Evolutionary conservation across 331 rosid genomes (phyloP).

Genomic region (Saraca asoca): DNA sequence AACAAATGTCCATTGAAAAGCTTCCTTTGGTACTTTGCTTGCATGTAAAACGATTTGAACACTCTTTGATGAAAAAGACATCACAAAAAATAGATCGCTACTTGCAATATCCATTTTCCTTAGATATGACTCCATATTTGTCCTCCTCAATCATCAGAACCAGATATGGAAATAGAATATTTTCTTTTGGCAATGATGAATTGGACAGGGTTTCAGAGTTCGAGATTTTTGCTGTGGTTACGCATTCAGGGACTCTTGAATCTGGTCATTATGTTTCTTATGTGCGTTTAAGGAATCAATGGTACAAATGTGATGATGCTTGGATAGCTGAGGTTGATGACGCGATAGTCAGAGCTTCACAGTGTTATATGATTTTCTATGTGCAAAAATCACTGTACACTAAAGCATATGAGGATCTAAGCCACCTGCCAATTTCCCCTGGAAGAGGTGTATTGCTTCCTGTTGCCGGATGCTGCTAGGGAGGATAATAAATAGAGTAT

Average conservation of each 20-base stretch:
- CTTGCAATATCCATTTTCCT: constrained; percentile 78
- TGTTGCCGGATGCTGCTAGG: constrained; percentile 56
- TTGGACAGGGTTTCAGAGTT: constrained; percentile 59
- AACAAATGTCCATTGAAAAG: constrained; percentile 82
- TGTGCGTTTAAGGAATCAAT: constrained; percentile 61
- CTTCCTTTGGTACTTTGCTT: constrained; percentile 79
- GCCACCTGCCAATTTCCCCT: constrained; percentile 47
- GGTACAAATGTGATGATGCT: constrained; percentile 93
- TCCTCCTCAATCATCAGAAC: constrained; percentile 78
- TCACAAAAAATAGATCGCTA: constrained; percentile 73
- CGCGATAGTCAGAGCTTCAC: constrained; percentile 74
- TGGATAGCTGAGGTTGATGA: constrained; percentile 90
- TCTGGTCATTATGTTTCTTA: constrained; percentile 86
- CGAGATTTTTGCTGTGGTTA: constrained; percentile 80
- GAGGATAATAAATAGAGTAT: constrained; percentile 26
- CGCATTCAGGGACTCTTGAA: constrained; percentile 84
- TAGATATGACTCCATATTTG: constrained; percentile 76
- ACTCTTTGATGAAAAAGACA: constrained; percentile 58
- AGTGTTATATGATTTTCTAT: constrained; percentile 89
- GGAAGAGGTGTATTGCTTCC: constrained; percentile 52
- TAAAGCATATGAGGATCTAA: constrained; percentile 58
- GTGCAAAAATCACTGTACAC: constrained; percentile 56
- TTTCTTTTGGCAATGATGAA: constrained; percentile 72
- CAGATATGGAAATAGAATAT: constrained; percentile 82
- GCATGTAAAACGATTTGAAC: constrained; percentile 85